Percentiles rank a stretch among this genome's conserved stretches.
Conservation (phyloP, 305 asterid species). For the Plantago coronopus region DNA sequence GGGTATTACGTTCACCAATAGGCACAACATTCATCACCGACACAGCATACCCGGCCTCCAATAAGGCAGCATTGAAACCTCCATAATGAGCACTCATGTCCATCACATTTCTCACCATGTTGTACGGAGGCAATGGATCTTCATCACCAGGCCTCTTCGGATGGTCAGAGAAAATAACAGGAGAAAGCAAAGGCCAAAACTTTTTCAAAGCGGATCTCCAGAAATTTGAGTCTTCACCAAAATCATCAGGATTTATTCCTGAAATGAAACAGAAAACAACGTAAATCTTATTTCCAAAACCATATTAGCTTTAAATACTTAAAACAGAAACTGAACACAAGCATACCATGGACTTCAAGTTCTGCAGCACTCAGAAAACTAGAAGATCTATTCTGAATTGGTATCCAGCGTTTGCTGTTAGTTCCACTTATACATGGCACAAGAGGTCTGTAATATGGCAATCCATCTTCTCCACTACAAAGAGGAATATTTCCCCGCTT, state of each 20-base stretch:
- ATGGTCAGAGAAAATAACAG: constrained; percentile 96
- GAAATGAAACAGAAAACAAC: constrained; percentile 22
- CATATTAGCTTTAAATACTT: constrained; percentile 2
- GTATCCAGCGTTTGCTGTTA: constrained; percentile 68
- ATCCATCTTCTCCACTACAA: constrained; percentile 68
- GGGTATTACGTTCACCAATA: constrained; percentile 57
- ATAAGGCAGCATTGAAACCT: constrained; percentile 66
- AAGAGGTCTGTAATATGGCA: constrained; percentile 70
- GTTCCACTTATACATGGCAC: constrained; percentile 68
- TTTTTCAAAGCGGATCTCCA: constrained; percentile 73
- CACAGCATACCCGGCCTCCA: constrained; percentile 67
- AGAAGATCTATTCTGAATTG: constrained; percentile 59
- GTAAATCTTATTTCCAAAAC: constrained; percentile 18
- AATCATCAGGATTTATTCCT: constrained; percentile 77
- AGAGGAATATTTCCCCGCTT: constrained; percentile 47
- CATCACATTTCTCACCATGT: constrained; percentile 96
- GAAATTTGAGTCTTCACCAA: constrained; percentile 54
- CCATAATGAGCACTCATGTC: constrained; percentile 95
- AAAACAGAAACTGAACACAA: constrained; percentile 2
- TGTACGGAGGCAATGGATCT: constrained; percentile 90
- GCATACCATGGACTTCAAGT: constrained; percentile 69
- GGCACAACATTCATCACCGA: constrained; percentile 99
- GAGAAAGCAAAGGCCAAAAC: constrained; percentile 95
- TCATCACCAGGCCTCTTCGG: constrained; percentile 98
- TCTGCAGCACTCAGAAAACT: constrained; percentile 41